phyloP scores from a whole-genome alignment of 768 basidiomycete genomes.

The Kwoniella pini region DNA sequence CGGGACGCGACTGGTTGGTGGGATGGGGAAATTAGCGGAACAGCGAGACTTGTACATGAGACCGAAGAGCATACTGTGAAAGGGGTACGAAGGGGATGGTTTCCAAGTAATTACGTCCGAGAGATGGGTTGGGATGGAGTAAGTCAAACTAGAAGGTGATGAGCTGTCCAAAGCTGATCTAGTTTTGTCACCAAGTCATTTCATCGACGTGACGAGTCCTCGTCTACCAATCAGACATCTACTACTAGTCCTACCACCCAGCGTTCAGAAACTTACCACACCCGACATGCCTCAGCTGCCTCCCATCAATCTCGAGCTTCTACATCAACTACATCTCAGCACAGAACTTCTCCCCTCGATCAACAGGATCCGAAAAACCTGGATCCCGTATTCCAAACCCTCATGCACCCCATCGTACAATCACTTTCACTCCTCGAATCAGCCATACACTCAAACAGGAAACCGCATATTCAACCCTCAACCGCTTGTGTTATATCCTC shows the following conservation, averaged over 20 bases:
- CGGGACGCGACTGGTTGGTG: conserved; percentile 92
- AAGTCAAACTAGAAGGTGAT: conserved; percentile 20
- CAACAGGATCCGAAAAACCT: conserved; percentile 60
- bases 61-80: conserved; percentile 19
- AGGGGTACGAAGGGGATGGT: conserved; percentile 76
- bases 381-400: conserved; percentile 67
- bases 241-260: conserved; percentile 15
- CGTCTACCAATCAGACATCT: conserved; percentile 2
- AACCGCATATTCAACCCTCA: conserved; percentile 85
- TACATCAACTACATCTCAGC: conserved; percentile 11
- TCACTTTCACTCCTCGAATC: conserved; percentile 81
- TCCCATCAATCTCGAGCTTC: conserved; percentile 30
- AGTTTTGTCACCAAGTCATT: no score
- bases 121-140: conserved; percentile 32
- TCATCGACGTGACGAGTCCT: conserved; percentile 11
- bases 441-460: conserved; percentile 74
- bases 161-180: neutral
- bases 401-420: conserved; percentile 82
- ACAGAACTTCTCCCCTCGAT: conserved; percentile 40
- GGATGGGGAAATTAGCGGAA: conserved; percentile 89
- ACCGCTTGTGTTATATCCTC: conserved; percentile 93
- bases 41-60: conserved; percentile 7
- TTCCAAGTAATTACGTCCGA: conserved; percentile 86
- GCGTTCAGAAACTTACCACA: neutral
- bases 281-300: conserved; percentile 22